Evolutionary conservation across 352 stramenopile species (phyloP), one percentile per base, ranked within the genome.

Genomic region (Pythium oligandrum): DNA sequence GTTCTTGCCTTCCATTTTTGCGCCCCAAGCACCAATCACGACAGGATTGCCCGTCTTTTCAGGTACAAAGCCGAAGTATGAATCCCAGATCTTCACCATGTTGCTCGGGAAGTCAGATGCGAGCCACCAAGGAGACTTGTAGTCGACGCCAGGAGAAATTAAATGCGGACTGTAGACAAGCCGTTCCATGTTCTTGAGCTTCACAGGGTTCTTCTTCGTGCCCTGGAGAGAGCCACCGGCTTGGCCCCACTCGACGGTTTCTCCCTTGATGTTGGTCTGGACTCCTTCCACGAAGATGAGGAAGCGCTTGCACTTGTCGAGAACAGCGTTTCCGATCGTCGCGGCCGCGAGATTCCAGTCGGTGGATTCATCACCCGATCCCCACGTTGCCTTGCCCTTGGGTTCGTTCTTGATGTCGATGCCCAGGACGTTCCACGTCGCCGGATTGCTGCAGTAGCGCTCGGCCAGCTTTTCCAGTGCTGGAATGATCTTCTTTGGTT

Each of bases 381-480:
- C 80, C 80, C 80, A 91, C 37, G 77, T 78, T 1, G 80, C 73
- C 34, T 68, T 82, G 3, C 78, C 78, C 46, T 86, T 84, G 2
- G 80, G 80, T 44, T 91, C 78, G 64, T 88, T 91, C 61, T 91
- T 91, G 57, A 91, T 71, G 48, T 91, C 78, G 35, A 88, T 68
- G 38, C 73, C 80, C 36, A 91, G 62, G 2, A 91, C 78, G 46
- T 91, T 91, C 80, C 80, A 91, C 4, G 73, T 67, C 9, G 66
- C 55, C 0, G 73, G 66, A 51, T 88, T 77, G 33, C 77, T 49
- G 48, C 78, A 88, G 62, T 88, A 88, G 47, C 78, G 64, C 42
- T 65, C 73, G 8, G 78, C 78, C 4, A 88, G 61, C 44, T 68
- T 72, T 51, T 78, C 37, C 35, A 88, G 47, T 4, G 78, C 78